phyloP scores from a whole-genome alignment of 2,329 filamentous ascomycete species.

The Cytospora schulzeri region DNA sequence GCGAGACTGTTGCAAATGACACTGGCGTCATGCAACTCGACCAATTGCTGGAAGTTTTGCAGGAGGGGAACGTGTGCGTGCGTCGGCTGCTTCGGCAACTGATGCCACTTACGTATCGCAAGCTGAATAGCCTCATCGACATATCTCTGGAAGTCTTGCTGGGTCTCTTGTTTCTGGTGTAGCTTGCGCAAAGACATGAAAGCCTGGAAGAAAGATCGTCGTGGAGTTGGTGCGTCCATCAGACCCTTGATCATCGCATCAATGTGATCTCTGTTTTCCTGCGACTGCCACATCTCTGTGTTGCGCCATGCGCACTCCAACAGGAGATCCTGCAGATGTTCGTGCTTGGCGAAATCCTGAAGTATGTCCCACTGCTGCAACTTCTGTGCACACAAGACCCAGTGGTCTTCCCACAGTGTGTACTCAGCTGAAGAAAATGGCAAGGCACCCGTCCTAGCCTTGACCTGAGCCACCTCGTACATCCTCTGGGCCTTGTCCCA shows the following conservation, averaged over 20 bases:
- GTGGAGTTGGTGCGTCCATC: constrained; percentile 93
- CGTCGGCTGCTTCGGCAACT: constrained; percentile 89
- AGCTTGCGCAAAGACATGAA: constrained; percentile 97
- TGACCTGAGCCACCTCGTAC: constrained; percentile 96
- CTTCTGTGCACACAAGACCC: constrained; percentile 96
- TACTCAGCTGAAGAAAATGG: constrained; percentile 97
- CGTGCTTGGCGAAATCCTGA: constrained; percentile 96
- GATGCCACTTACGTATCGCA: constrained; percentile 98
- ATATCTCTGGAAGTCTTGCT: constrained; percentile 80
- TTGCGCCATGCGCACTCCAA: constrained; percentile 95
- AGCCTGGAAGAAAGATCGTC: constrained; percentile 94
- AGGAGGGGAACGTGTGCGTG: constrained; percentile 93
- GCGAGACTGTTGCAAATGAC: constrained; percentile 92
- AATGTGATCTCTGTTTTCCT: constrained; percentile 83
- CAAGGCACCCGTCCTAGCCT: constrained; percentile 92
- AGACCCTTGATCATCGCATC: constrained; percentile 95
- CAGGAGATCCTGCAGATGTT: constrained; percentile 95
- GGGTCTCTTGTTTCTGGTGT: constrained; percentile 82
- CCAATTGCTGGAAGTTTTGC: constrained; percentile 96
- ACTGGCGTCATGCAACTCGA: constrained; percentile 96
- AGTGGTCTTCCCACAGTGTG: constrained; percentile 99
- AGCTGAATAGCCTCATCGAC: constrained; percentile 97
- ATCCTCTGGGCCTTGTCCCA: constrained; percentile 99
- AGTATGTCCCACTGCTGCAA: constrained; percentile 98
- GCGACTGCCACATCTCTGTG: constrained; percentile 89